Evolutionary conservation across 2,329 filamentous ascomycete genomes (phyloP), one percentile per base, ranked within the genome.

Genomic region (Cytospora piceicola): DNA sequence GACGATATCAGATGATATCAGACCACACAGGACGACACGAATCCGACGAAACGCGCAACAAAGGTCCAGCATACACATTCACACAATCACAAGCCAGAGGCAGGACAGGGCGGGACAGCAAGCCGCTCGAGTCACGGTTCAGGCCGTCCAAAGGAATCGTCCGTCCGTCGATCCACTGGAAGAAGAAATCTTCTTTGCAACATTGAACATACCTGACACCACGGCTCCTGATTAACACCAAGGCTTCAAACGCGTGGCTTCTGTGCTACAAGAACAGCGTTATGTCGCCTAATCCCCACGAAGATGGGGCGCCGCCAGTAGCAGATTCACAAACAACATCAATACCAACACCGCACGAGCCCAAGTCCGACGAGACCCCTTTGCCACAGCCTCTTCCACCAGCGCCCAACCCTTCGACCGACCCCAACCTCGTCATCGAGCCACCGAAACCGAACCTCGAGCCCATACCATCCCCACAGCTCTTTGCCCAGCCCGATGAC

Each of bases 401-500:
- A 27, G 75, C 75, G 29, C 79, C 77, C 14, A 68, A 74, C 57
- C 78, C 78, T 42, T 75, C 77, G 24, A 72, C 72, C 61, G 78
- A 80, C 60, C 77, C 77, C 6, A 74, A 70, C 29, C 71, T 80
- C 32, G 62, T 73, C 60, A 57, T 63, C 46, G 58, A 64, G 27
- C 65, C 60, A 17, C 66, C 63, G 20, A 54, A 49, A 15, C 64
- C 65, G 66, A 69, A 73, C 65, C 70, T 72, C 58, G 68, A 73
- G 53, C 68, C 72, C 52, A 63, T 70, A 64, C 68, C 72, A 32
- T 72, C 71, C 51, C 70, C 71, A 46, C 72, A 70, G 56, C 72
- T 72, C 60, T 66, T 74, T 66, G 69, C 75, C 69, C 69, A 78
- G 70, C 73, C 78, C 66, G 83, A 91, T 76, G 89, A 93, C 75